Evolutionary conservation across 305 asterid species (phyloP).

Genomic region (Fraxinus velutina): DNA sequence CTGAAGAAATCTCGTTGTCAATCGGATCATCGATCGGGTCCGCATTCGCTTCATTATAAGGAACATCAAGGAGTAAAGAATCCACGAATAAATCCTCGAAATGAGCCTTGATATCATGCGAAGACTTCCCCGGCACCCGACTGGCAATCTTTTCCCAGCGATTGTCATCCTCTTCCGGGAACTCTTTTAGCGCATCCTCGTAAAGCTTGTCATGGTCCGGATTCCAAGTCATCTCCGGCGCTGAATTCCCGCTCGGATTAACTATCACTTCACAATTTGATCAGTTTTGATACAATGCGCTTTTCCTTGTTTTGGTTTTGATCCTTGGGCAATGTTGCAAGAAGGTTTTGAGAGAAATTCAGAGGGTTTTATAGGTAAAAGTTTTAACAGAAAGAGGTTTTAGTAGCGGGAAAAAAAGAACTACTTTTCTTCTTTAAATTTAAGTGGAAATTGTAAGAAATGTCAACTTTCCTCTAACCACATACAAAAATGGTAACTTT

Average conservation of each 20-base stretch:
- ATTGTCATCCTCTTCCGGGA: not conserved
- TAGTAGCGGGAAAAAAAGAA: not conserved
- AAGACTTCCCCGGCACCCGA: not conserved
- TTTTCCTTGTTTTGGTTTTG: not conserved
- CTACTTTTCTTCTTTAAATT: not conserved
- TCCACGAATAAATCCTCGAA: not conserved
- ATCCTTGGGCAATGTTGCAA: not conserved
- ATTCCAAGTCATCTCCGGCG: not conserved
- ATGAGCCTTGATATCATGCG: not conserved
- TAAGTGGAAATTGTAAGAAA: no score
- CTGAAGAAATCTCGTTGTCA: not conserved
- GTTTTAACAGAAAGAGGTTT: not conserved
- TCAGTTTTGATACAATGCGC: not conserved
- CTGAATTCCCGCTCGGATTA: not conserved
- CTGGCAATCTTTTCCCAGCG: not conserved
- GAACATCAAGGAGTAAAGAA: not conserved
- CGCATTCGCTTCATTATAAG: not conserved
- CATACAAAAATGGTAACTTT: no score
- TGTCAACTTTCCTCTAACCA: no score
- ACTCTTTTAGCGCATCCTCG: not conserved
- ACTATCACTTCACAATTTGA: not conserved
- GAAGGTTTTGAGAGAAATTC: not conserved
- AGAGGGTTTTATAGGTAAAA: not conserved
- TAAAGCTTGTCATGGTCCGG: not conserved
- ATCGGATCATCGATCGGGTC: not conserved